Evolutionary conservation across 768 basidiomycete species (phyloP), one percentile per base, ranked within the genome.

Genomic region (Trametes cingulata): DNA sequence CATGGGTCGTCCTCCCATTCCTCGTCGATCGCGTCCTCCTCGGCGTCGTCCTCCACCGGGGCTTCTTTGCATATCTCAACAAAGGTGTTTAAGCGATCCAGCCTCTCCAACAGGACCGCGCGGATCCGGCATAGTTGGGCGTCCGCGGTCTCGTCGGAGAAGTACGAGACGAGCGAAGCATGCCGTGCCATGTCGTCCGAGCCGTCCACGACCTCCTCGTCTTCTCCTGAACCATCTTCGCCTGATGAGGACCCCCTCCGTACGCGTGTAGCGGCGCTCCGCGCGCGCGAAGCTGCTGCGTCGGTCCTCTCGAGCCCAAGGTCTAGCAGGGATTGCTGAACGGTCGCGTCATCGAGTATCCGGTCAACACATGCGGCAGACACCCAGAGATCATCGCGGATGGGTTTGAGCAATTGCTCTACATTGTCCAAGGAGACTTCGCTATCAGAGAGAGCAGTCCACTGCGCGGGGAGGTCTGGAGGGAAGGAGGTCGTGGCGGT

Each of bases 1-100:
- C 89, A 91, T 13, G 90, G 88, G 70, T 91, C 88, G 65, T 88
- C 90, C 65, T 85, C 84, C 89, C 88, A 90, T 52, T 86, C 84
- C 10, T 84, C 74, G 12, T 80, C 78, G 13, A 77, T 71, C 5
- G n/a, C 36, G 2, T 61, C 66, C 33, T 62, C 49, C 4, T 52
- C 58, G 29, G 15, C 19, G 22, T 61, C 69, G 35, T 66, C 61
- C 33, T 69, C 65, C 10, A 62, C 60, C 24, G 80, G 71, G 13
- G 76, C 64, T 20, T 72, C 76, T 62, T 79, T 78, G 67, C 74
- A 81, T 65, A 92, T 79, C 66, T 87, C 82, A 20, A 82, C 76
- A 59, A 81, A 93, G n/a, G 90, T 91, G 62, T 85, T 87, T 47
- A 93, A 76, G 47, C 82, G 77, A 71, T 91, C 89, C 29, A 85